phyloP scores from a whole-genome alignment of 108 stramenopile species.

The Nitzschia sp. region DNA sequence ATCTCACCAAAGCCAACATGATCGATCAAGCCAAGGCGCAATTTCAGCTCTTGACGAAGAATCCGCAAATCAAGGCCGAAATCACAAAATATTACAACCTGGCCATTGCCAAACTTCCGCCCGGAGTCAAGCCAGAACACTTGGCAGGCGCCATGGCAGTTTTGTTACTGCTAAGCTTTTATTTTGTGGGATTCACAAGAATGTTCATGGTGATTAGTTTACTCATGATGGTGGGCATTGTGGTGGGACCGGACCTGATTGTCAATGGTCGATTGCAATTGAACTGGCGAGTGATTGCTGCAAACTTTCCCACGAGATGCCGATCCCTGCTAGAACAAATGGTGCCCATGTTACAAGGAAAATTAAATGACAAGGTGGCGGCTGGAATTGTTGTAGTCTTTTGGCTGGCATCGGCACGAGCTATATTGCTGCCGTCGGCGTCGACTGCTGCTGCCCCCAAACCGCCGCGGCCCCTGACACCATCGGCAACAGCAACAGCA shows the following conservation, averaged over 20 bases:
- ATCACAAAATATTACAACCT: slow-evolving; percentile 16
- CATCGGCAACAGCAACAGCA: not conserved
- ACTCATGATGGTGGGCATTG: slow-evolving; percentile 30
- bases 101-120: slow-evolving; percentile 12
- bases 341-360: slow-evolving; percentile 9
- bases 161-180: slow-evolving; percentile 25
- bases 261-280: slow-evolving; percentile 1
- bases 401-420: not conserved
- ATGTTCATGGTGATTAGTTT: slow-evolving; percentile 39
- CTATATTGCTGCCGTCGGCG: not conserved
- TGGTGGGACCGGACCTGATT: slow-evolving; percentile 38
- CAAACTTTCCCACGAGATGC: slow-evolving; percentile 34
- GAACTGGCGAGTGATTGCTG: slow-evolving; percentile 20
- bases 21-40: slow-evolving; percentile 44
- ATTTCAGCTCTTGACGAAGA: slow-evolving; percentile 34
- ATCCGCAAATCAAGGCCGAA: slow-evolving; percentile 32
- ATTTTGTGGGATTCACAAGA: slow-evolving; percentile 47
- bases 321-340: slow-evolving; percentile 27
- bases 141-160: slow-evolving; percentile 21
- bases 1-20: slow-evolving; percentile 31
- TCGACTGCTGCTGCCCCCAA: not conserved
- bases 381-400: slow-evolving; percentile 24
- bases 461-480: not conserved
- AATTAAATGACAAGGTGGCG: slow-evolving; percentile 24
- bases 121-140: slow-evolving; percentile 28